Evolutionary conservation across 257 asterid species (phyloP).

Genomic region (Nyctanthes arbortristis): DNA sequence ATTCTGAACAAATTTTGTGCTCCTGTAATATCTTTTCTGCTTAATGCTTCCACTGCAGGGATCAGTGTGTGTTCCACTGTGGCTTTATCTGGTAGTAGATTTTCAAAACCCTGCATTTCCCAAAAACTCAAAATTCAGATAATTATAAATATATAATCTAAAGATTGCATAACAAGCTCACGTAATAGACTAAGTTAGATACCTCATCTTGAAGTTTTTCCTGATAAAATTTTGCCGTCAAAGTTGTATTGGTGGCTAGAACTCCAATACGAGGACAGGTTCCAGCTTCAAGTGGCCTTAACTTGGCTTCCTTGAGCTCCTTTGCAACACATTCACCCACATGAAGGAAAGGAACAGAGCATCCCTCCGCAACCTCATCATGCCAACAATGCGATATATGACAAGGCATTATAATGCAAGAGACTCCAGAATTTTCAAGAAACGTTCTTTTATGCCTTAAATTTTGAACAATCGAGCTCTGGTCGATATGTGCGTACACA

Average conservation of each 20-base stretch:
- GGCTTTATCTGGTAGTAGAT: slow-evolving; percentile 41
- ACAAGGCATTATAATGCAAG: slow-evolving; percentile 78
- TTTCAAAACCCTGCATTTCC: slow-evolving; percentile 45
- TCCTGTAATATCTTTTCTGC: slow-evolving; percentile 44
- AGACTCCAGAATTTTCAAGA: slow-evolving; percentile 67
- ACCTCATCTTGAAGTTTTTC: slow-evolving; percentile 50
- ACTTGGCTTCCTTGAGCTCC: slow-evolving; percentile 44
- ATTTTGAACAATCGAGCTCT: slow-evolving; percentile 39
- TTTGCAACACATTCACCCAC: slow-evolving; percentile 74
- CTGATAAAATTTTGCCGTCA: slow-evolving; percentile 41
- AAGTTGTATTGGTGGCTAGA: slow-evolving; percentile 31
- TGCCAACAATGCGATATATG: slow-evolving; percentile 66
- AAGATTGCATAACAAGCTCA: neutral
- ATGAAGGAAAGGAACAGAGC: slow-evolving; percentile 64
- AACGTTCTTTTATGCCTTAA: slow-evolving; percentile 50
- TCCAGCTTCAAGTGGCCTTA: slow-evolving; percentile 50
- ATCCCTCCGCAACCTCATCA: slow-evolving; percentile 56
- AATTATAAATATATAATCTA: no score
- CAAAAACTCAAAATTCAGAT: neutral
- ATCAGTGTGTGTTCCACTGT: slow-evolving; percentile 42
- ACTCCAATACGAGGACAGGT: slow-evolving; percentile 45
- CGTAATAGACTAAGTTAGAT: neutral
- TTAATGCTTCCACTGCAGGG: slow-evolving; percentile 47
- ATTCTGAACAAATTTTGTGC: slow-evolving; percentile 48
- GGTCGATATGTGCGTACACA: slow-evolving; percentile 16